These are phyloP conservation scores for Plasmodium falciparum DNA, from an alignment of 169 alveolate species.

Conservation along the genomic window DNA sequence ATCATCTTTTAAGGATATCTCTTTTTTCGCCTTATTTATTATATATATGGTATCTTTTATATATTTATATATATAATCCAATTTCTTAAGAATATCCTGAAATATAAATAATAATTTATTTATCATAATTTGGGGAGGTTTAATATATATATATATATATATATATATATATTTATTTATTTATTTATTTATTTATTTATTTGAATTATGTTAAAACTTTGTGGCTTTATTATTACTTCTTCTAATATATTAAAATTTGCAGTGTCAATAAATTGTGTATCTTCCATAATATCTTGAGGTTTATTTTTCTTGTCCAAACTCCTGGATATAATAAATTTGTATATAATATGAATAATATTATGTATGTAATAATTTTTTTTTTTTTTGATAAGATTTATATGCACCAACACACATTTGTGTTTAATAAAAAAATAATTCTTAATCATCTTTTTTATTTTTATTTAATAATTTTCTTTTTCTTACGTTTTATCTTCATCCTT, in stretches of 20 bases:
- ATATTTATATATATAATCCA: slow-evolving; percentile 58
- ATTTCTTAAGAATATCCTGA: slow-evolving; percentile 59
- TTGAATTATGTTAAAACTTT: too few species aligned
- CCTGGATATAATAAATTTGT: slow-evolving; percentile 17
- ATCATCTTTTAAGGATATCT: slow-evolving; percentile 65
- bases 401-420: too few species aligned
- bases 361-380: neutral
- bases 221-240: slow-evolving; percentile 15
- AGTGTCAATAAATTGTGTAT: slow-evolving; percentile 41
- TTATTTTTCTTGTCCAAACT: slow-evolving; percentile 56
- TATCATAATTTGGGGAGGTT: too few species aligned
- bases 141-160: neutral
- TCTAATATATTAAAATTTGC: slow-evolving; percentile 51
- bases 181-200: neutral
- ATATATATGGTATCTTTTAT: slow-evolving; percentile 65
- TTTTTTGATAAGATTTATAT: neutral
- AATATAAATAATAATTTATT: slow-evolving; percentile 7
- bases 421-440: too few species aligned
- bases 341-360: neutral
- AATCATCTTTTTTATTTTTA: too few species aligned
- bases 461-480: neutral
- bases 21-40: slow-evolving; percentile 69
- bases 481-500: slow-evolving; percentile 66
- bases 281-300: slow-evolving; percentile 69
- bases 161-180: neutral